These are phyloP conservation scores for Linnemannia hyalina DNA, from an alignment of 192 early-diverging fungal species.

Conservation along the genomic window DNA sequence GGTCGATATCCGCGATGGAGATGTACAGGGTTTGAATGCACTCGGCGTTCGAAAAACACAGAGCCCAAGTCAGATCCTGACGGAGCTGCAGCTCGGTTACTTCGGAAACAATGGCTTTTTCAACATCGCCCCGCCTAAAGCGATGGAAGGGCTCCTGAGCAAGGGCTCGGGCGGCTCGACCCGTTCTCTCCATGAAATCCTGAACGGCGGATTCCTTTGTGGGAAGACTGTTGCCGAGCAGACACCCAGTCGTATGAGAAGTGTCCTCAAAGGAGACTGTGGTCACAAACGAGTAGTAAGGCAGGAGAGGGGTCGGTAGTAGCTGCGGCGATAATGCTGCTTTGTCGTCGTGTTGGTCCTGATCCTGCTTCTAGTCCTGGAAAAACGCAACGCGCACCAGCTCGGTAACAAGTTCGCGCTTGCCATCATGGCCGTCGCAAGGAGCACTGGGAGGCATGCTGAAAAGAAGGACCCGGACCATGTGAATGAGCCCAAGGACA, in stretches of 20 bases:
- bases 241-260: not conserved
- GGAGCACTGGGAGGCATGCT: too few species aligned
- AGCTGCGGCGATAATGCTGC: too few species aligned
- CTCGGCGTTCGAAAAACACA: not conserved
- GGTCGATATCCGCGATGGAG: not conserved
- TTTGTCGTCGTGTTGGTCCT: too few species aligned
- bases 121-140: not conserved
- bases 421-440: too few species aligned
- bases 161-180: not conserved
- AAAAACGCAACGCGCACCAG: too few species aligned
- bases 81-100: not conserved
- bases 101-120: not conserved
- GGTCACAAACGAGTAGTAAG: not conserved
- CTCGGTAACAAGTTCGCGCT: too few species aligned
- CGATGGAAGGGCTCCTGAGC: not conserved
- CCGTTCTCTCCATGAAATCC: not conserved
- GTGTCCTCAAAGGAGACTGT: not conserved
- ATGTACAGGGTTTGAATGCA: not conserved
- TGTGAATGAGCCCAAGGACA: too few species aligned
- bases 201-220: not conserved
- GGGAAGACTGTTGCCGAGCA: not conserved
- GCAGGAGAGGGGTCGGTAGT: not conserved
- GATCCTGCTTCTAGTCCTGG: too few species aligned
- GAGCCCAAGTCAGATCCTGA: not conserved
- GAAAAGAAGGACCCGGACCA: too few species aligned